phyloP scores from a whole-genome alignment of 2,329 filamentous ascomycete genomes.

The Epichloe sibirici region DNA sequence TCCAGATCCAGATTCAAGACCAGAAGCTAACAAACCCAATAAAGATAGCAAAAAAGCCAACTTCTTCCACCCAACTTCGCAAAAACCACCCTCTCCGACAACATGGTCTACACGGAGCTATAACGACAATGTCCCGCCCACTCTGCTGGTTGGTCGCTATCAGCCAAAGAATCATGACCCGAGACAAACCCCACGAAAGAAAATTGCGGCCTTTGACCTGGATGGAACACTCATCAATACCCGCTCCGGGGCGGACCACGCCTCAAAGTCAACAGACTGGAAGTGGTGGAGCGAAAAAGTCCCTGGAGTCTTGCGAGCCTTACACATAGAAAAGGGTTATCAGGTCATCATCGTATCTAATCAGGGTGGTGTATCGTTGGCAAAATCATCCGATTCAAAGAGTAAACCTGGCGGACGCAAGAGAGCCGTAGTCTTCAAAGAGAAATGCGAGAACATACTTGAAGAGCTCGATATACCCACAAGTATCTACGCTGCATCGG shows the following conservation, averaged over 20 bases:
- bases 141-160: constrained; percentile 67
- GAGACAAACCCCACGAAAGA: constrained; percentile 27
- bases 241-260: constrained; percentile 69
- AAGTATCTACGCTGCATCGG: constrained; percentile 76
- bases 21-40: constrained; percentile 34
- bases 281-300: constrained; percentile 81
- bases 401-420: constrained; percentile 49
- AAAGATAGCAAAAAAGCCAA: constrained; percentile 58
- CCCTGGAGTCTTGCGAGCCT: constrained; percentile 50
- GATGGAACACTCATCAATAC: constrained; percentile 82
- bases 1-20: neutral
- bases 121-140: constrained; percentile 33
- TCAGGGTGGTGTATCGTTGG: constrained; percentile 70
- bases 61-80: constrained; percentile 79
- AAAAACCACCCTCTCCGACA: constrained; percentile 69
- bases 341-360: constrained; percentile 75
- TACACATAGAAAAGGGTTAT: constrained; percentile 60
- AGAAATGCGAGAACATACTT: constrained; percentile 61
- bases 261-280: constrained; percentile 65
- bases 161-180: constrained; percentile 28
- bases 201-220: constrained; percentile 61
- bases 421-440: constrained; percentile 68
- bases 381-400: constrained; percentile 55
- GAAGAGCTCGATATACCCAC: constrained; percentile 62
- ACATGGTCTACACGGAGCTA: constrained; percentile 57